Conservation (phyloP, 176 grass and related monocot species). For the Carex parvula region DNA sequence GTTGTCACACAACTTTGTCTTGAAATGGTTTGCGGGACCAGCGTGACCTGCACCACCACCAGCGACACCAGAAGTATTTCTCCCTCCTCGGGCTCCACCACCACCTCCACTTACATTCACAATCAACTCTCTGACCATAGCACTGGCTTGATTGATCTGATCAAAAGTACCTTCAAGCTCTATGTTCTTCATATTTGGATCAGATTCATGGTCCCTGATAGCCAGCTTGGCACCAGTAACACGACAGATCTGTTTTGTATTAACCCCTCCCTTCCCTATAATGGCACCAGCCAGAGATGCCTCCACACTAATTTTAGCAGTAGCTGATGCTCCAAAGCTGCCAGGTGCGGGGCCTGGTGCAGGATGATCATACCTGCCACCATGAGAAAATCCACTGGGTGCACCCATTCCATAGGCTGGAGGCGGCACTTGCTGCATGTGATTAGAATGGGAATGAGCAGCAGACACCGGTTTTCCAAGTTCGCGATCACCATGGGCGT, state of each 20-base stretch:
- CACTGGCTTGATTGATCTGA: conserved; percentile 83
- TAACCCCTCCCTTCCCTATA: conserved; percentile 87
- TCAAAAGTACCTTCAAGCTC: conserved; percentile 89
- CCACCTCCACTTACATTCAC: conserved; percentile 48
- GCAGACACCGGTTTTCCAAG: conserved; percentile 39
- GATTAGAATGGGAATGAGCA: conserved; percentile 7
- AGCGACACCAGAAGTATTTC: conserved; percentile 24
- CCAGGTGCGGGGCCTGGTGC: conserved; percentile 40
- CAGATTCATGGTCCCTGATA: conserved; percentile 62
- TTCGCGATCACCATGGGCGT: conserved; percentile 74
- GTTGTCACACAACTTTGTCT: conserved; percentile 87
- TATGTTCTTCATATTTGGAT: conserved; percentile 76
- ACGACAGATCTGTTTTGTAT: conserved; percentile 85
- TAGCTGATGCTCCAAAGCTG: conserved; percentile 73
- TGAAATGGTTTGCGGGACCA: conserved; percentile 50
- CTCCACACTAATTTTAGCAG: conserved; percentile 88
- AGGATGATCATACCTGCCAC: conserved; percentile 37
- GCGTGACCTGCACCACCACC: neutral
- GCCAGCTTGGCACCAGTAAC: conserved; percentile 73
- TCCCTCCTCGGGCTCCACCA: conserved; percentile 20
- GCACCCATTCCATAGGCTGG: conserved; percentile 30
- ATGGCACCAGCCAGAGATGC: conserved; percentile 79
- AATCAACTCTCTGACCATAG: conserved; percentile 78
- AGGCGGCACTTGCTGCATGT: conserved; percentile 2
- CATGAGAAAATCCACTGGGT: conserved; percentile 45